Evolutionary conservation across 2,329 filamentous ascomycete genomes (phyloP).

Genomic region (Aspergillus brasiliensis): DNA sequence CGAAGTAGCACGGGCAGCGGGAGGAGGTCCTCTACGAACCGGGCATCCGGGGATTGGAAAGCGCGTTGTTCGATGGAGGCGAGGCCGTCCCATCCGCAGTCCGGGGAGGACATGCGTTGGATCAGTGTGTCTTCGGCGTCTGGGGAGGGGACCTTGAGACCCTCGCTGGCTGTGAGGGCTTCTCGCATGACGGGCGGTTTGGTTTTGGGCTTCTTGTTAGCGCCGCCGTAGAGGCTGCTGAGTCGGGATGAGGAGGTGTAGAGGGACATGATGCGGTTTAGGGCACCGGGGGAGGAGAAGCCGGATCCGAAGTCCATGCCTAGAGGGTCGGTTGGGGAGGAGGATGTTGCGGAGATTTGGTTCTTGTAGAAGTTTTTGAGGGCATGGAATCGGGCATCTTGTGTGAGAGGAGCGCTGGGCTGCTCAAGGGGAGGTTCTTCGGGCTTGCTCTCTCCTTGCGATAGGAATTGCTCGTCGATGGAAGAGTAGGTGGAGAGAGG

Average conservation of each 20-base stretch:
- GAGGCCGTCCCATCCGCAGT: slow-evolving; percentile 66
- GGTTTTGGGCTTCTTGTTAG: slow-evolving; percentile 64
- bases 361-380: slow-evolving; percentile 79
- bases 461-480: slow-evolving; percentile 34
- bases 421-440: slow-evolving; percentile 38
- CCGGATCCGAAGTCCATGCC: slow-evolving; percentile 51
- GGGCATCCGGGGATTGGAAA: slow-evolving; percentile 54
- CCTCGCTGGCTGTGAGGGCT: slow-evolving; percentile 70
- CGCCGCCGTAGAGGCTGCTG: slow-evolving; percentile 54
- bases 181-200: slow-evolving; percentile 79
- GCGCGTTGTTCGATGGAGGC: slow-evolving; percentile 55
- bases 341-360: slow-evolving; percentile 68
- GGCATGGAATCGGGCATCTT: slow-evolving; percentile 72
- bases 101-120: slow-evolving; percentile 56
- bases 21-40: slow-evolving; percentile 73
- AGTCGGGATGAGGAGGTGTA: slow-evolving; percentile 65
- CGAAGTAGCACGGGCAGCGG: slow-evolving; percentile 81
- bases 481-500: slow-evolving; percentile 40
- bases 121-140: slow-evolving; percentile 64
- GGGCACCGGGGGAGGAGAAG: slow-evolving; percentile 74
- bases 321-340: slow-evolving; percentile 54
- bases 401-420: slow-evolving; percentile 49
- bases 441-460: slow-evolving; percentile 27
- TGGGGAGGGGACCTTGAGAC: slow-evolving; percentile 64
- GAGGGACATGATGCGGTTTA: slow-evolving; percentile 87